Evolutionary conservation across 495 filamentous ascomycete species (phyloP).

Genomic region (Podospora pseudopauciseta): DNA sequence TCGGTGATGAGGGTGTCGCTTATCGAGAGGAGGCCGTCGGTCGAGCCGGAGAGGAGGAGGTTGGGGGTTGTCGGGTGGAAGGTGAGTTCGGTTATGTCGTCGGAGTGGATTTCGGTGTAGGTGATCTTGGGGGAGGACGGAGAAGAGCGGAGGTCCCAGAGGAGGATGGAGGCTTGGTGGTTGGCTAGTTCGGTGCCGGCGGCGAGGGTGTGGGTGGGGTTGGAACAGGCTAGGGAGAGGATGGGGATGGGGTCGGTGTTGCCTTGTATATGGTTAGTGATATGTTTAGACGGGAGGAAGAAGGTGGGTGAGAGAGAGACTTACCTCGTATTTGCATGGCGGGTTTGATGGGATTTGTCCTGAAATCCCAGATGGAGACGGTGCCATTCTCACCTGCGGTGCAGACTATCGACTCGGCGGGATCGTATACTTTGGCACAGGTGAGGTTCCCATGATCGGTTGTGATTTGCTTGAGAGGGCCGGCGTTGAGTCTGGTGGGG

Average conservation of each 20-base stretch:
- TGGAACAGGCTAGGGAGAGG: slow-evolving; percentile 64
- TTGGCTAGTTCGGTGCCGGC: slow-evolving; percentile 77
- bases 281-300: not conserved
- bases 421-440: slow-evolving; percentile 49
- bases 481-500: slow-evolving; percentile 40
- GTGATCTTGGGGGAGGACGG: slow-evolving; percentile 49
- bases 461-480: slow-evolving; percentile 39
- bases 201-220: slow-evolving; percentile 56
- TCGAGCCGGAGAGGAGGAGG: slow-evolving; percentile 78
- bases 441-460: slow-evolving; percentile 55
- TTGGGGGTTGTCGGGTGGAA: slow-evolving; percentile 63
- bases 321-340: slow-evolving; percentile 44
- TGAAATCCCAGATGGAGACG: slow-evolving; percentile 56
- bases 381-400: slow-evolving; percentile 63
- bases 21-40: slow-evolving; percentile 86
- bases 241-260: slow-evolving; percentile 28
- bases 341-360: slow-evolving; percentile 34
- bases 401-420: slow-evolving; percentile 41
- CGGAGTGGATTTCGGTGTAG: slow-evolving; percentile 85
- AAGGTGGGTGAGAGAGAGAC: slow-evolving; percentile 18
- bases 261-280: not conserved
- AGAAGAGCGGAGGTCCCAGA: slow-evolving; percentile 74
- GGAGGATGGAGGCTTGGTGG: slow-evolving; percentile 64
- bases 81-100: slow-evolving; percentile 83
- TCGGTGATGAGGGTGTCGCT: slow-evolving; percentile 71